Percentiles rank a stretch among this genome's conserved stretches.
These are phyloP conservation scores for Schizochytrium sp. DNA, from an alignment of 108 stramenopile genomes.

Conservation along the genomic window DNA sequence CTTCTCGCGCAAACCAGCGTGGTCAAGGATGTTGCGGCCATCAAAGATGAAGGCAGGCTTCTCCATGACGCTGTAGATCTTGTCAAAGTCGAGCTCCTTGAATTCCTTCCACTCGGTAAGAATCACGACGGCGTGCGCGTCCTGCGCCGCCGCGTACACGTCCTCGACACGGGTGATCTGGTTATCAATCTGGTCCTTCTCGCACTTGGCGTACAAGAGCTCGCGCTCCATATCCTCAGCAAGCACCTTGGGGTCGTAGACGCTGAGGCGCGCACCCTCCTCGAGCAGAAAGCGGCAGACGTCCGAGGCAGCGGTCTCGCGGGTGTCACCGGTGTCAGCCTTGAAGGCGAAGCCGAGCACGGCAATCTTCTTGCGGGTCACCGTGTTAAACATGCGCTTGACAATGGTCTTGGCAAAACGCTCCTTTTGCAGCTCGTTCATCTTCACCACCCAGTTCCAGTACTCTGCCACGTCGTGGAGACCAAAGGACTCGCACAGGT, in stretches of 20 bases:
- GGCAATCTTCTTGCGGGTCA: slow-evolving; percentile 96
- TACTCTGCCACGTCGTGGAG: slow-evolving; percentile 92
- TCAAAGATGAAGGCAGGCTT: slow-evolving; percentile 94
- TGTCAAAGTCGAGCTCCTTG: slow-evolving; percentile 70
- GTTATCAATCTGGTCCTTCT: slow-evolving; percentile 63
- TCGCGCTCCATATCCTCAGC: slow-evolving; percentile 93
- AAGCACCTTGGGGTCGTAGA: slow-evolving; percentile 95
- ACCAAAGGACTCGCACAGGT: slow-evolving; percentile 94
- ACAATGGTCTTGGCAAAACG: slow-evolving; percentile 95
- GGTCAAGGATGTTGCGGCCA: slow-evolving; percentile 86
- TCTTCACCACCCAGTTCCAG: slow-evolving; percentile 93
- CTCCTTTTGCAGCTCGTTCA: slow-evolving; percentile 99
- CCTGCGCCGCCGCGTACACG: slow-evolving; percentile 79
- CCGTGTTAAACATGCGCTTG: slow-evolving; percentile 93
- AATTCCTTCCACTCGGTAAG: slow-evolving; percentile 99
- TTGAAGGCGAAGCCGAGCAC: slow-evolving; percentile 98
- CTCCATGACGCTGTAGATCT: neutral
- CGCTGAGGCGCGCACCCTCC: slow-evolving; percentile 80
- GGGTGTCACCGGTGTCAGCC: slow-evolving; percentile 98
- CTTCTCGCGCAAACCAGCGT: slow-evolving; percentile 74
- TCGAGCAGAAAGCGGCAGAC: slow-evolving; percentile 83
- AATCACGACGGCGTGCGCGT: slow-evolving; percentile 87
- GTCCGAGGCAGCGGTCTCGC: slow-evolving; percentile 95
- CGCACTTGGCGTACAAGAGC: slow-evolving; percentile 88
- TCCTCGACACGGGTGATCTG: slow-evolving; percentile 69